These are phyloP conservation scores for Rhododendron vialii DNA, from an alignment of 148 eudicot genomes.

Conservation along the genomic window DNA sequence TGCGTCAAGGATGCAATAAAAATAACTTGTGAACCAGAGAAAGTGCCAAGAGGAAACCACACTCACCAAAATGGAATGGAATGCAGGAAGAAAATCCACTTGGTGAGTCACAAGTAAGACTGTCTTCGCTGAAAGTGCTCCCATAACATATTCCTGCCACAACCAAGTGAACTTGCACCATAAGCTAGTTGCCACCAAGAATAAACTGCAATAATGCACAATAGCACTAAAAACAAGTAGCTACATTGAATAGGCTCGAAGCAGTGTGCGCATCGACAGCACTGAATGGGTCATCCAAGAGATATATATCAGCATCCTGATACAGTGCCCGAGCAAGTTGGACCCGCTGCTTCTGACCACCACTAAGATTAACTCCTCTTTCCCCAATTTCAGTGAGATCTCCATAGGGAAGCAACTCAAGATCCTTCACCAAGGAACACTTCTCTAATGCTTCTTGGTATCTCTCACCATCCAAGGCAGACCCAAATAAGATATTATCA, in stretches of 20 bases:
- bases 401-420: conserved; percentile 73
- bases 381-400: conserved; percentile 95
- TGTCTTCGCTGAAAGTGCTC: conserved; percentile 69
- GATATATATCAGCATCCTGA: conserved; percentile 80
- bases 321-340: conserved; percentile 98
- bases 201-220: not conserved
- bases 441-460: conserved; percentile 63
- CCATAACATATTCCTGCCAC: conserved; percentile 83
- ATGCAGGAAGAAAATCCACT: conserved; percentile 96
- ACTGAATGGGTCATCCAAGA: conserved; percentile 93
- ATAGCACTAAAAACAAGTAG: not conserved
- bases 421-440: conserved; percentile 75
- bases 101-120: conserved; percentile 93
- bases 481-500: conserved; percentile 76
- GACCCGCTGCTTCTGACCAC: conserved; percentile 92
- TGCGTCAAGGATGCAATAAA: not conserved
- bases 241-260: conserved; percentile 73
- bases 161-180: conserved; percentile 5
- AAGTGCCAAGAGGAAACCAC: not conserved
- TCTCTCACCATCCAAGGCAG: conserved; percentile 47
- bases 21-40: not conserved
- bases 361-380: conserved; percentile 91
- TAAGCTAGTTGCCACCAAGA: not conserved
- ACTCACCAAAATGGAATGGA: conserved; percentile 77
- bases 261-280: conserved; percentile 99